Conservation (phyloP, 108 stramenopile species). For the Discostella pseudostelligera region DNA sequence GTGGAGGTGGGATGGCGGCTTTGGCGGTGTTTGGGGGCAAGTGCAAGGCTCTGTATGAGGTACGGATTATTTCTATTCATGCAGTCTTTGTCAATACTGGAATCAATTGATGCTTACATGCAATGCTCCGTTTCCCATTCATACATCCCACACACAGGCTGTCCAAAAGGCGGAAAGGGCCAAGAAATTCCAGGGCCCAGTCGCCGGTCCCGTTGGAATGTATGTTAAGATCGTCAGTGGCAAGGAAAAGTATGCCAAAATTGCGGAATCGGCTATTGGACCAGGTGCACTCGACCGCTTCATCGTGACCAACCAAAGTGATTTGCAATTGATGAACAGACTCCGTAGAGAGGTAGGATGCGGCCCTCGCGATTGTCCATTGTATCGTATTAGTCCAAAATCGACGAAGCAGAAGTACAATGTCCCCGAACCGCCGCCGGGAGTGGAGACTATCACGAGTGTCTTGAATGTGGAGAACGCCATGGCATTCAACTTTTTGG, state of each 20-base stretch:
- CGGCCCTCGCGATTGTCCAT: slow-evolving; percentile 55
- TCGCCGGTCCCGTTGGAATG: slow-evolving; percentile 77
- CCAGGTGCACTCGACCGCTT: slow-evolving; percentile 66
- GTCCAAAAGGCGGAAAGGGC: slow-evolving; percentile 39
- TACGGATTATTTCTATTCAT: no score
- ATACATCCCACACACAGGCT: slow-evolving; percentile 3
- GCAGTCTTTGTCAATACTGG: no score
- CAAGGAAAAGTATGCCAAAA: slow-evolving; percentile 70
- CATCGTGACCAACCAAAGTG: slow-evolving; percentile 66
- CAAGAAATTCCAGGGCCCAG: slow-evolving; percentile 63
- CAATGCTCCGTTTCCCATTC: no score
- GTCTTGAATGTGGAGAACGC: slow-evolving; percentile 64
- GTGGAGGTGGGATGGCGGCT: slow-evolving; percentile 48
- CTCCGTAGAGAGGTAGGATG: slow-evolving; percentile 64
- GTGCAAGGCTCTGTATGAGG: slow-evolving; percentile 43
- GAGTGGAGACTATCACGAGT: slow-evolving; percentile 70
- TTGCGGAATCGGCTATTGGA: slow-evolving; percentile 69
- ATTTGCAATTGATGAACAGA: slow-evolving; percentile 55
- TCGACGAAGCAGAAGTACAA: slow-evolving; percentile 44
- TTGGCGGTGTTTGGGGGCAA: slow-evolving; percentile 67
- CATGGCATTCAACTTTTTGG: slow-evolving; percentile 80
- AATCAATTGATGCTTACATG: no score
- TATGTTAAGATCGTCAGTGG: slow-evolving; percentile 77
- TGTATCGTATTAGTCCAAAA: slow-evolving; percentile 53
- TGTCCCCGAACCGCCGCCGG: slow-evolving; percentile 58